Percentiles rank a stretch among this genome's conserved stretches.
Conservation (phyloP, 768 basidiomycete species). For the Fibroporia radiculosa region DNA sequence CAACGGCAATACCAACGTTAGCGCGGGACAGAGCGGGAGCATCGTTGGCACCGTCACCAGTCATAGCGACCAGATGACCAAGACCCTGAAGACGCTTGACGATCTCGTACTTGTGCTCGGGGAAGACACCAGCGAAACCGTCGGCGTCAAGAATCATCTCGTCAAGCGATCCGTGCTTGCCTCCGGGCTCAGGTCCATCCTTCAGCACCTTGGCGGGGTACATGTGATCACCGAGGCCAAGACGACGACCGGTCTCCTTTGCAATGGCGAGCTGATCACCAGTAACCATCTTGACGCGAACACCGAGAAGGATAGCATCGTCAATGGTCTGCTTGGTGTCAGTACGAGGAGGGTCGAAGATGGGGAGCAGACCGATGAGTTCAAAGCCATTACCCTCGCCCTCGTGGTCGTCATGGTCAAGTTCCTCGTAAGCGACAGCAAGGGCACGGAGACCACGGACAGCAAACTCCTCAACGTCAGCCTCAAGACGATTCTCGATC, state of each 20-base stretch:
- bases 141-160: conserved; percentile 99
- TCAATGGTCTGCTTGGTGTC: conserved; percentile 99
- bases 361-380: conserved; percentile 92
- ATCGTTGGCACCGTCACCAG: conserved; percentile 99
- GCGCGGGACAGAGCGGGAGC: conserved; percentile 96
- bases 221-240: conserved; percentile 99
- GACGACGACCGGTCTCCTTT: conserved; percentile 97
- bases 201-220: conserved; percentile 99
- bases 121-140: conserved; percentile 99
- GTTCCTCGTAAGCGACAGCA: conserved; percentile 91
- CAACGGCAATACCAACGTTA: conserved; percentile 99
- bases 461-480: conserved; percentile 95
- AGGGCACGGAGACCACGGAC: conserved; percentile 94
- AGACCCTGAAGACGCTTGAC: conserved; percentile 97
- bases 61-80: conserved; percentile 96
- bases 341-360: conserved; percentile 95
- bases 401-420: conserved; percentile 76
- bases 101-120: conserved; percentile 99
- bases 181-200: conserved; percentile 84
- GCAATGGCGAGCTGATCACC: conserved; percentile 99
- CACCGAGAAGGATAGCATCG: conserved; percentile 91
- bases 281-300: conserved; percentile 99
- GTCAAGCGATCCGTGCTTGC: conserved; percentile 79
- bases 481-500: conserved; percentile 83
- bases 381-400: conserved; percentile 95